A percentile compares a stretch with the other conserved stretches of the same genome.
phyloP scores from a whole-genome alignment of 768 basidiomycete species.

The Psilocybe cubensis region DNA sequence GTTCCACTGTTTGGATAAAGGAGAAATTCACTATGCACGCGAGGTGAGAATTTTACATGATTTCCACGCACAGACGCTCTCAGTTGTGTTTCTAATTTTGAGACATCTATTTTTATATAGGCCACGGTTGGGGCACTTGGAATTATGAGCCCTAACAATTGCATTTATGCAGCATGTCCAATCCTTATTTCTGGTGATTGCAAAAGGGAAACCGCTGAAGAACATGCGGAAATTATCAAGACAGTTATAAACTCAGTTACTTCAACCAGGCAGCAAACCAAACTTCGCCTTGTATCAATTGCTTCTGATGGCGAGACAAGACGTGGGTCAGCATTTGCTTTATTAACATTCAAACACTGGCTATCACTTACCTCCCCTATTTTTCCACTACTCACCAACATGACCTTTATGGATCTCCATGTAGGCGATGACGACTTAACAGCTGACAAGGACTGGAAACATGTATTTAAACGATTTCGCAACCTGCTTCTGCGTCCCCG shows the following conservation, averaged over 20 bases:
- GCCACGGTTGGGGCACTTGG: slow-evolving; percentile 28
- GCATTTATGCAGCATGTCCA: slow-evolving; percentile 21
- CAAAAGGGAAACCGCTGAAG: slow-evolving; percentile 21
- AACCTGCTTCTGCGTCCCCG: slow-evolving; percentile 20
- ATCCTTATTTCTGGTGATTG: slow-evolving; percentile 28
- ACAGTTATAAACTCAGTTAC: too few species aligned
- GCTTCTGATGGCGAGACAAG: slow-evolving; percentile 27
- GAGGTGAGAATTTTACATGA: too few species aligned
- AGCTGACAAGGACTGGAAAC: slow-evolving; percentile 29
- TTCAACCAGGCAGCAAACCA: neutral
- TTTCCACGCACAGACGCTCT: too few species aligned
- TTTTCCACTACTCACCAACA: slow-evolving; percentile 10
- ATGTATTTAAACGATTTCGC: slow-evolving; percentile 27
- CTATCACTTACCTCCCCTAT: slow-evolving; percentile 17
- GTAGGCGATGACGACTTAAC: slow-evolving; percentile 32
- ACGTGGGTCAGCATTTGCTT: slow-evolving; percentile 15
- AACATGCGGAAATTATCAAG: slow-evolving; percentile 15
- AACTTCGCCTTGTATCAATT: slow-evolving; percentile 17
- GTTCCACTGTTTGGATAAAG: slow-evolving; percentile 2
- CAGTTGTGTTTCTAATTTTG: too few species aligned
- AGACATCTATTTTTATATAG: slow-evolving; percentile 7
- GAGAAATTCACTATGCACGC: neutral
- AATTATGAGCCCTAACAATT: slow-evolving; percentile 19
- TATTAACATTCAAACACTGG: slow-evolving; percentile 8
- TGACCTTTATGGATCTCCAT: slow-evolving; percentile 22